Evolutionary conservation across 2,329 filamentous ascomycete genomes (phyloP).

Genomic region (Cladosporium velox): DNA sequence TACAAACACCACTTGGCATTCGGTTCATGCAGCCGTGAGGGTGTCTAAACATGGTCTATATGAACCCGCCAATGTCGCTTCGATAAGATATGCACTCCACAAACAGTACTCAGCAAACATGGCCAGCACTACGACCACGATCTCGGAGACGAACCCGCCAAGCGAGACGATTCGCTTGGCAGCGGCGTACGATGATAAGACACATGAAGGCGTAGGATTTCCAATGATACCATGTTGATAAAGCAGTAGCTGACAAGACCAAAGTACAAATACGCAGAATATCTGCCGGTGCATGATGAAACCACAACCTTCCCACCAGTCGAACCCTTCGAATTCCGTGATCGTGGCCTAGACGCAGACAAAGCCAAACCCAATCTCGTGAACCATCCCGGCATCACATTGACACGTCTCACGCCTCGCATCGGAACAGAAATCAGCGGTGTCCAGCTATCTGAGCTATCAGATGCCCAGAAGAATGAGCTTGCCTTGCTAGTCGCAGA

Average conservation of each 20-base stretch:
- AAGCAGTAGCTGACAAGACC: neutral
- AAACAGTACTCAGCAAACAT: neutral
- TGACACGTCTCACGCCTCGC: slow-evolving; percentile 7
- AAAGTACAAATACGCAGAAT: slow-evolving; percentile 7
- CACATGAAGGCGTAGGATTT: neutral
- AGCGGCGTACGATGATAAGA: neutral
- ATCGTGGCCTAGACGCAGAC: slow-evolving; percentile 76
- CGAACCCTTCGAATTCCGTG: slow-evolving; percentile 69
- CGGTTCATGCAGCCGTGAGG: neutral
- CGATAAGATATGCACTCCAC: neutral
- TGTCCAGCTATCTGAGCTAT: slow-evolving; percentile 62
- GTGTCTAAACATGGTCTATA: too few relatives aligned
- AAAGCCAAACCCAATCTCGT: slow-evolving; percentile 69
- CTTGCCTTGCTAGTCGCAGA: slow-evolving; percentile 63
- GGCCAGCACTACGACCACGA: neutral
- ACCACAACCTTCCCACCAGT: neutral
- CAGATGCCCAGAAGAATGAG: slow-evolving; percentile 59
- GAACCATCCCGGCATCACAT: neutral
- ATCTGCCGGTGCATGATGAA: neutral
- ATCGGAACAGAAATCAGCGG: slow-evolving; percentile 62
- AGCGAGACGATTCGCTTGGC: neutral
- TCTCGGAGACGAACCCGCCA: neutral
- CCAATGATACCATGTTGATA: neutral
- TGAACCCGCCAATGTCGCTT: too few relatives aligned
- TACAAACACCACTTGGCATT: neutral